Evolutionary conservation across 352 stramenopile genomes (phyloP).

Genomic region (Phytophthora podocarpi): DNA sequence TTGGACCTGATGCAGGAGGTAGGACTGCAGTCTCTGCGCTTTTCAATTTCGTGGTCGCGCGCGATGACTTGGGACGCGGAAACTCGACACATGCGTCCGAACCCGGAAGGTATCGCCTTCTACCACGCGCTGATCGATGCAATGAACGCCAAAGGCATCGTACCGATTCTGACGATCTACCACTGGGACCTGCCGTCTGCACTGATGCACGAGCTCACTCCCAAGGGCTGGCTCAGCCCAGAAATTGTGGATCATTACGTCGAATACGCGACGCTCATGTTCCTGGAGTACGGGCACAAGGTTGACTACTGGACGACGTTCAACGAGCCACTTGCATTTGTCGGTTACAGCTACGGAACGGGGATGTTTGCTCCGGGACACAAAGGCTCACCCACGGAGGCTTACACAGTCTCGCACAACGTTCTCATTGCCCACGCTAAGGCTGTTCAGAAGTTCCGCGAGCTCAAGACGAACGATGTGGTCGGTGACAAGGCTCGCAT

Average conservation of each 20-base stretch:
- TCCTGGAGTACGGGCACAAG: conserved; percentile 90
- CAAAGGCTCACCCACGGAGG: conserved; percentile 37
- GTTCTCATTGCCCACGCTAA: conserved; percentile 88
- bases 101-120: conserved; percentile 88
- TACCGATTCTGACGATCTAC: conserved; percentile 92
- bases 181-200: conserved; percentile 93
- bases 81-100: conserved; percentile 56
- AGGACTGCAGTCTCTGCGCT: conserved; percentile 88
- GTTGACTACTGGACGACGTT: conserved; percentile 95
- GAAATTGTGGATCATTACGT: conserved; percentile 67
- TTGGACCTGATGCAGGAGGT: conserved; percentile 86
- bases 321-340: conserved; percentile 91
- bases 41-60: conserved; percentile 93
- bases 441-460: conserved; percentile 83
- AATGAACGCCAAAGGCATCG: conserved; percentile 65
- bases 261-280: conserved; percentile 88
- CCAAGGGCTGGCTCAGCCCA: conserved; percentile 56
- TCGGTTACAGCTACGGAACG: conserved; percentile 58
- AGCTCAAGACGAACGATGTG: conserved; percentile 29
- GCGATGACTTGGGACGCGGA: conserved; percentile 81
- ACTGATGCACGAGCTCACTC: conserved; percentile 63
- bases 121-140: conserved; percentile 93
- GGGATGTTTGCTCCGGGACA: conserved; percentile 48
- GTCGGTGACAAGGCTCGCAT: conserved; percentile 74
- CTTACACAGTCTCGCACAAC: conserved; percentile 82